Evolutionary conservation across 116 monocot genomes (phyloP), one percentile per base, ranked within the genome.

Genomic region (Phalaenopsis hybrid): DNA sequence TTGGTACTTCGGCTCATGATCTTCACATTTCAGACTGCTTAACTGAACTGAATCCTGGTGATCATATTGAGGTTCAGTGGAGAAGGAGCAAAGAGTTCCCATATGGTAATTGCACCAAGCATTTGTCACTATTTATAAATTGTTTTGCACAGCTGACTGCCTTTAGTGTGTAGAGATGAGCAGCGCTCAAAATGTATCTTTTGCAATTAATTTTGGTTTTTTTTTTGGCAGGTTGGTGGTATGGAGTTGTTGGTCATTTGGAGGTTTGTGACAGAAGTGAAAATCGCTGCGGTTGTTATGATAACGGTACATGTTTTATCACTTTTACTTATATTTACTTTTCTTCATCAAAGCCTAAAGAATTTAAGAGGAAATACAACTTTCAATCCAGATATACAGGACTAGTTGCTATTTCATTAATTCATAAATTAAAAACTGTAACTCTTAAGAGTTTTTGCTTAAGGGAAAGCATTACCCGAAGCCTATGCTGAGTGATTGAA

Each of bases 11-110:
- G 18, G 61, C 90, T 45, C 87, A 89, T 82, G 90, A 86, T 51
- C 90, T 92, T 65, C 90, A 92, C 57, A 65, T 85, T 16, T 92
- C 92, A 20, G 87, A 85, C 43, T 90, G 90, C 75, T 84, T 90
- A 75, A 76, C 72, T 50, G 88, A 90, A 6, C 33, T 92, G 61
- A 44, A 44, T 31, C 85, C 92, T 23, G 90, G 87, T 1, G 88
- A 92, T 88, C 88, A 90, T 77, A 88, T 92, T 45, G 92, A 92
- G 82, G 89, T 92, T 74, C 92, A 92, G 78, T 92, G 92, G 92
- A 81, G 92, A 78, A 85, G 84, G 50, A 89, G 81, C 90, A 90
- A 28, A 67, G 88, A 89, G 20, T 90, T 89, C 21, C 92, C 92
- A 11, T 92, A 89, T 86, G 92, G 92, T 92, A 79, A 33, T 61